A percentile compares a stretch with the other conserved stretches of the same genome.
Evolutionary conservation across 1,284 basidiomycete genomes (phyloP).

Genomic region (Sporisorium exsertum): DNA sequence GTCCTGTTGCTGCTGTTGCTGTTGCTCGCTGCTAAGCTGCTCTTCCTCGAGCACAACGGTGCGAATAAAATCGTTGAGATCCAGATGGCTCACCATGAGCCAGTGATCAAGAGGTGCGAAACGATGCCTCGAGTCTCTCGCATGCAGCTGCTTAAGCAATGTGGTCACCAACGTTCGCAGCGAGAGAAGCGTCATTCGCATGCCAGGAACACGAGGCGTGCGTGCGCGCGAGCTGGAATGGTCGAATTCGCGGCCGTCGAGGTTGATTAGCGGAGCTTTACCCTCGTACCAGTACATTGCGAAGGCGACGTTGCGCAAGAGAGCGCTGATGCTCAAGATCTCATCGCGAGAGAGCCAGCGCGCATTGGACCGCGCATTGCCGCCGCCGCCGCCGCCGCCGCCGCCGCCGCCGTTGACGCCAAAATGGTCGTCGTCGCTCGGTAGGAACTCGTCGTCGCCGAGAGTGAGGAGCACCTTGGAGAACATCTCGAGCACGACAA

Average conservation of each 20-base stretch:
- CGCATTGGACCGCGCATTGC: constrained; percentile 14
- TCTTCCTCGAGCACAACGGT: constrained; percentile 77
- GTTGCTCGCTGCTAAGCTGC: constrained; percentile 50
- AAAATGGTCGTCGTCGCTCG: constrained; percentile 51
- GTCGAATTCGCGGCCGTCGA: constrained; percentile 18
- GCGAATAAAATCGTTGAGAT: constrained; percentile 87
- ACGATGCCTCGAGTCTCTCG: constrained; percentile 54
- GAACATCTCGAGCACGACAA: constrained; percentile 86
- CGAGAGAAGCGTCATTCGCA: constrained; percentile 47
- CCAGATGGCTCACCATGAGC: constrained; percentile 79
- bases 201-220: constrained; percentile 50
- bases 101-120: constrained; percentile 76
- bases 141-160: constrained; percentile 65
- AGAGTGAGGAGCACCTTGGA: constrained; percentile 87
- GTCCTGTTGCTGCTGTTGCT: constrained; percentile 13
- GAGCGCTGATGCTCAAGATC: constrained; percentile 76
- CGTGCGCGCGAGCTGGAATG: not conserved
- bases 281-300: constrained; percentile 81
- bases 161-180: constrained; percentile 56
- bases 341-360: constrained; percentile 80
- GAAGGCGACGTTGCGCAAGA: constrained; percentile 83
- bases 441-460: constrained; percentile 96
- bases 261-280: constrained; percentile 36
- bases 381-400: constrained; percentile 16
- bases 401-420: constrained; percentile 14